Percentiles rank a stretch among this genome's conserved stretches.
These are phyloP conservation scores for Aphanomyces stellatus DNA, from an alignment of 352 stramenopile species.

Conservation along the genomic window DNA sequence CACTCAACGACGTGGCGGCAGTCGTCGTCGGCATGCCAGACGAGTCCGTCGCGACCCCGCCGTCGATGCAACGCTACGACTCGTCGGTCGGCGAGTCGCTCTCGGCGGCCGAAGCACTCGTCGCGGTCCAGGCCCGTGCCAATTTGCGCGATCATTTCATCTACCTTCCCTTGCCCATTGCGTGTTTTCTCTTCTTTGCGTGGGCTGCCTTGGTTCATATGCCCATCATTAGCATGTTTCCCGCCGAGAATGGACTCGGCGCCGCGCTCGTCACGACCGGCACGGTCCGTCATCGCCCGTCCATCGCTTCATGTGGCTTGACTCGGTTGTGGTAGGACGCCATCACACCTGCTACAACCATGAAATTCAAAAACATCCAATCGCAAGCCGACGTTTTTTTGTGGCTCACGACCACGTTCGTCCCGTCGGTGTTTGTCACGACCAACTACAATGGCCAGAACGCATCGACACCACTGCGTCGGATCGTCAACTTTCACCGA, in stretches of 20 bases:
- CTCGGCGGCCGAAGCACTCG: background rate
- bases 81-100: no score
- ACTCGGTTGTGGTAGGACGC: background rate
- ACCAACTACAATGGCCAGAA: slow-evolving; percentile 36
- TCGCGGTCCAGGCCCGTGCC: background rate
- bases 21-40: no score
- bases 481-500: slow-evolving; percentile 29
- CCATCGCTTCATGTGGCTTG: background rate
- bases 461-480: slow-evolving; percentile 23
- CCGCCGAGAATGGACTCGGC: slow-evolving; percentile 1
- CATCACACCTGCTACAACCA: background rate
- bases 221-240: slow-evolving; percentile 14
- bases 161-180: slow-evolving; percentile 6
- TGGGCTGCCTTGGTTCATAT: slow-evolving; percentile 7
- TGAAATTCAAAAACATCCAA: slow-evolving; percentile 18
- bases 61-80: no score
- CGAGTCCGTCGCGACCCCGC: no score
- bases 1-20: no score
- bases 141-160: slow-evolving; percentile 8
- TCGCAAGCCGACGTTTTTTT: background rate
- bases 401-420: background rate
- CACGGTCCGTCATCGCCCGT: background rate
- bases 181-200: slow-evolving; percentile 10
- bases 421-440: slow-evolving; percentile 3
- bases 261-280: slow-evolving; percentile 13